These are phyloP conservation scores for Rostrohypoxylon terebratum DNA, from an alignment of 495 filamentous ascomycete species.

Conservation along the genomic window DNA sequence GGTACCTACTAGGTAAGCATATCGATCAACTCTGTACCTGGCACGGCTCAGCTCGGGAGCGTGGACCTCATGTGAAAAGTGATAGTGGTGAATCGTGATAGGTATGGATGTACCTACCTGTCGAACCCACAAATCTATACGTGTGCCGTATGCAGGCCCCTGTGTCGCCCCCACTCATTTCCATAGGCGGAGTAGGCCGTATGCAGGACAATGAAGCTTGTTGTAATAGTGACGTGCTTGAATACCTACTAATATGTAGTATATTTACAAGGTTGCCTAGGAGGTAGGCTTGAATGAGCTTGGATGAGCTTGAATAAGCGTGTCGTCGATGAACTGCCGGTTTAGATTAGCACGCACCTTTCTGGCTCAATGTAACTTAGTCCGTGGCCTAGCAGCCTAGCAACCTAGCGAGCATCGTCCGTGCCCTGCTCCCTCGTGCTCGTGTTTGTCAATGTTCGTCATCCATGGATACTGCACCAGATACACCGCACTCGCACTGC, in stretches of 20 bases:
- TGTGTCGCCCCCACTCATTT: slow-evolving; percentile 25
- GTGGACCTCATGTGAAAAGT: neutral
- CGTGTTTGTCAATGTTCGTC: neutral
- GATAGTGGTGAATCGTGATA: slow-evolving; percentile 11
- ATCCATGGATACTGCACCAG: neutral
- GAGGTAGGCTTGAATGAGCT: too few relatives aligned
- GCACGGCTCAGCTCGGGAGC: slow-evolving; percentile 15
- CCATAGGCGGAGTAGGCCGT: neutral
- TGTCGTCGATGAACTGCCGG: slow-evolving; percentile 27
- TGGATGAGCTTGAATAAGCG: neutral
- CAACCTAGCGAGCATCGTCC: slow-evolving; percentile 6
- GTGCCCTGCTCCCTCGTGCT: neutral
- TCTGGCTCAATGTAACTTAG: slow-evolving; percentile 22
- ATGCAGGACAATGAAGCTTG: neutral
- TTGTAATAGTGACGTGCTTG: slow-evolving; percentile 38
- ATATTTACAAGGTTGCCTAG: slow-evolving; percentile 10
- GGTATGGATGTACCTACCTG: too few relatives aligned
- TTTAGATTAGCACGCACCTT: slow-evolving; percentile 9
- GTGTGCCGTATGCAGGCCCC: slow-evolving; percentile 1
- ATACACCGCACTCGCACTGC: neutral
- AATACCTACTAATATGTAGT: too few relatives aligned
- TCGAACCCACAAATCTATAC: slow-evolving; percentile 17
- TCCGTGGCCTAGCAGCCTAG: neutral
- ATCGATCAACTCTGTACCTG: slow-evolving; percentile 24
- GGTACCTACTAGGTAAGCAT: neutral